Evolutionary conservation across 1,284 basidiomycete genomes (phyloP).

Genomic region (Ustilago curta): DNA sequence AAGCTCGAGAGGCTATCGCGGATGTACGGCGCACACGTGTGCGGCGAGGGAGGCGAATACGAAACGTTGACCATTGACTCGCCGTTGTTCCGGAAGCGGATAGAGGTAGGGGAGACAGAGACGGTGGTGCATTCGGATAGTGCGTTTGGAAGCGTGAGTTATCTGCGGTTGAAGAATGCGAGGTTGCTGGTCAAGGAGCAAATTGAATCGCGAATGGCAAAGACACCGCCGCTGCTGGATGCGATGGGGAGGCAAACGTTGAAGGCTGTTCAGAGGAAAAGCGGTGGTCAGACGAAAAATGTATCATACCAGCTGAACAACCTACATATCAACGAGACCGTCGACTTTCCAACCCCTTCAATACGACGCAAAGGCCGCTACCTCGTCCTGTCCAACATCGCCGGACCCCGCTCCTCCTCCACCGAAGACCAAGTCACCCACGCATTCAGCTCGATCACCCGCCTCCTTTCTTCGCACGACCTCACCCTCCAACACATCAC

Average conservation of each 20-base stretch:
- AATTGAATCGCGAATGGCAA: neutral
- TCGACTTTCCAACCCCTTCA: slow-evolving; percentile 11
- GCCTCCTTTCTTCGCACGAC: slow-evolving; percentile 9
- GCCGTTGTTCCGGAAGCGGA: slow-evolving; percentile 84
- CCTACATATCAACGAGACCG: neutral
- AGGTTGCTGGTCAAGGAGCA: slow-evolving; percentile 51
- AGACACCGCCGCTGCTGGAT: slow-evolving; percentile 39
- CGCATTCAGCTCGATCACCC: slow-evolving; percentile 21
- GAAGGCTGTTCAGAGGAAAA: slow-evolving; percentile 13
- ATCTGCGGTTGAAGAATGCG: slow-evolving; percentile 55
- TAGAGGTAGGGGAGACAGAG: slow-evolving; percentile 73
- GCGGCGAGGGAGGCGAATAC: slow-evolving; percentile 98
- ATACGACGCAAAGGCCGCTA: slow-evolving; percentile 28
- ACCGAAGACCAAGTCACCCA: slow-evolving; percentile 27
- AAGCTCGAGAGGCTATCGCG: slow-evolving; percentile 80
- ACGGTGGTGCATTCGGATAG: slow-evolving; percentile 62
- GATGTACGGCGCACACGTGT: slow-evolving; percentile 90
- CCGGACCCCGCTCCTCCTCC: slow-evolving; percentile 11
- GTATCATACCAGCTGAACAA: neutral
- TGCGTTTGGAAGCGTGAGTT: slow-evolving; percentile 63
- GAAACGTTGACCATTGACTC: slow-evolving; percentile 92
- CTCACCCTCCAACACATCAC: slow-evolving; percentile 73
- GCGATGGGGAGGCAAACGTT: slow-evolving; percentile 32
- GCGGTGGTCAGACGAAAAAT: no score
- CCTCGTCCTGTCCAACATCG: slow-evolving; percentile 35